These are phyloP conservation scores for Trametes cinnabarina DNA, from an alignment of 768 basidiomycete genomes.

Conservation along the genomic window DNA sequence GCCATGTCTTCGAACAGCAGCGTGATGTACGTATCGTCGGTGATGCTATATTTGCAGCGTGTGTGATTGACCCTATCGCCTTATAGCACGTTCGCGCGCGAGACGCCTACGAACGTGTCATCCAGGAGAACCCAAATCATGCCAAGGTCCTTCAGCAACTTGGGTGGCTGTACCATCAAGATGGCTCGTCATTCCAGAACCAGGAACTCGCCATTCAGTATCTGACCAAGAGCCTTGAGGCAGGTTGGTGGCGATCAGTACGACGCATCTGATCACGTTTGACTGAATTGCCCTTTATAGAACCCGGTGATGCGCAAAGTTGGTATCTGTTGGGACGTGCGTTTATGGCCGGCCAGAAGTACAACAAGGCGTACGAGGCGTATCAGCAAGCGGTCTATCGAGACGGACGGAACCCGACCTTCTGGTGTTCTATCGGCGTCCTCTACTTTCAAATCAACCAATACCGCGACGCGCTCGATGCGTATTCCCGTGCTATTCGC, in stretches of 20 bases:
- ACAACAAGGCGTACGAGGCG: conserved; percentile 99
- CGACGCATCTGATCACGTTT: not conserved
- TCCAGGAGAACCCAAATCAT: conserved; percentile 88
- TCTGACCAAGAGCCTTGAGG: conserved; percentile 92
- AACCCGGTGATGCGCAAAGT: conserved; percentile 93
- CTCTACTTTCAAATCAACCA: conserved; percentile 99
- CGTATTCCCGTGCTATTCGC: conserved; percentile 97
- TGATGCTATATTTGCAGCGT: not conserved
- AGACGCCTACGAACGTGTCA: conserved; percentile 94
- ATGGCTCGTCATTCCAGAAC: conserved; percentile 92
- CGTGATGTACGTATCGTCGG: conserved; percentile 74
- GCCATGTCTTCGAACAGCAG: conserved; percentile 97
- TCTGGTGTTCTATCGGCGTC: conserved; percentile 99
- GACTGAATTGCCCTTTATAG: conserved; percentile 38
- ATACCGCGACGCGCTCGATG: conserved; percentile 97
- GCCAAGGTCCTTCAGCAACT: conserved; percentile 98
- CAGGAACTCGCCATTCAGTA: conserved; percentile 93
- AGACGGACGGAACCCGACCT: conserved; percentile 97
- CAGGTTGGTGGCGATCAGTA: conserved; percentile 54
- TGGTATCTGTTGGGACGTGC: conserved; percentile 99
- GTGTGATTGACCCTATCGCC: conserved; percentile 16
- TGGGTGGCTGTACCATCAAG: conserved; percentile 96
- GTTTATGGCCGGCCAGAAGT: conserved; percentile 97
- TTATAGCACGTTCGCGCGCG: conserved; percentile 82
- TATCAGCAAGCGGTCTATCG: conserved; percentile 99